Conservation (phyloP, 495 filamentous ascomycete genomes). For the Choiromyces venosus region DNA sequence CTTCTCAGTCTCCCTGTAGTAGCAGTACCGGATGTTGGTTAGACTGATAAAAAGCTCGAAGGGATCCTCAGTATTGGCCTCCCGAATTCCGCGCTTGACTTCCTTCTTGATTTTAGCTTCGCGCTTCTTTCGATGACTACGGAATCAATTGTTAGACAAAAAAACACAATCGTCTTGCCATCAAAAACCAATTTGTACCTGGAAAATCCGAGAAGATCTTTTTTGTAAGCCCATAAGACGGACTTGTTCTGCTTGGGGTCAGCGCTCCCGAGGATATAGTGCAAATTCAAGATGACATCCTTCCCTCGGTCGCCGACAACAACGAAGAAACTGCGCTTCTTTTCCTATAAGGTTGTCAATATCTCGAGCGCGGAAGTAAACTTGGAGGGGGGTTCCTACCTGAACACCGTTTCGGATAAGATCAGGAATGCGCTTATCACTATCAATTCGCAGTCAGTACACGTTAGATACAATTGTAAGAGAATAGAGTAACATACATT, state of each 20-base stretch:
- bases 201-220: slow-evolving; percentile 90
- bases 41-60: slow-evolving; percentile 97
- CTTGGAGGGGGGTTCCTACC: slow-evolving; percentile 29
- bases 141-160: neutral
- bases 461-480: neutral
- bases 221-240: slow-evolving; percentile 99
- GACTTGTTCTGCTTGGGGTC: slow-evolving; percentile 95
- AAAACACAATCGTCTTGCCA: neutral
- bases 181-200: slow-evolving; percentile 43
- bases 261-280: slow-evolving; percentile 84
- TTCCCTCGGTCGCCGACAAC: slow-evolving; percentile 94
- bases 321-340: slow-evolving; percentile 96
- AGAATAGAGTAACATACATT: slow-evolving; percentile 48
- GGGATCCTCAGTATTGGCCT: slow-evolving; percentile 91
- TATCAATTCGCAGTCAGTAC: slow-evolving; percentile 39
- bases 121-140: slow-evolving; percentile 89
- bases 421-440: slow-evolving; percentile 90
- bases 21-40: slow-evolving; percentile 96
- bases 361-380: neutral
- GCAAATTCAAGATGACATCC: slow-evolving; percentile 92
- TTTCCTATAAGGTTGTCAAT: slow-evolving; percentile 51
- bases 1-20: slow-evolving; percentile 99
- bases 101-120: slow-evolving; percentile 97
- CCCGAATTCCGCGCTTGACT: slow-evolving; percentile 89
- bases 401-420: slow-evolving; percentile 93